Percentiles rank a stretch among this genome's conserved stretches.
phyloP scores from a whole-genome alignment of 768 basidiomycete species.

The Pleurotus ostreatus region DNA sequence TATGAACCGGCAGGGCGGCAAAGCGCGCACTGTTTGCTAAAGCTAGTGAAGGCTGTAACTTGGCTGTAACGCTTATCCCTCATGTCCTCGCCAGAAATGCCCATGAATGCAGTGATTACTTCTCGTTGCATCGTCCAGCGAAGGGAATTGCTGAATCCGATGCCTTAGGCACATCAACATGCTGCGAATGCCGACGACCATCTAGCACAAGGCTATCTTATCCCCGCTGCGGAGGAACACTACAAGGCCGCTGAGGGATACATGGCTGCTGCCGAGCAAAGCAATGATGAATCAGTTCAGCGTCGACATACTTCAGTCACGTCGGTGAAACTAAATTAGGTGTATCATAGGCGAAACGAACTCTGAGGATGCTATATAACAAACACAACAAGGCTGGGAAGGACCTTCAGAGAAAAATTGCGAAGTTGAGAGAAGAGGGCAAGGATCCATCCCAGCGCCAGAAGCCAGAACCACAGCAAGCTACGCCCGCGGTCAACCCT shows the following conservation, averaged over 20 bases:
- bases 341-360: constrained; percentile 65
- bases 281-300: constrained; percentile 65
- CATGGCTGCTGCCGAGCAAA: constrained; percentile 65
- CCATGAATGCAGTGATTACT: constrained; percentile 46
- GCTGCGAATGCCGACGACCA: constrained; percentile 78
- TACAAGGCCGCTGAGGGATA: constrained; percentile 75
- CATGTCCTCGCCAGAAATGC: constrained; percentile 38
- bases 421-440: constrained; percentile 69
- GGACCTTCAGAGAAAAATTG: constrained; percentile 69
- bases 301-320: constrained; percentile 15
- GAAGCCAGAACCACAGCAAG: constrained; percentile 34
- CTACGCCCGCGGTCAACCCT: constrained; percentile 22
- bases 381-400: constrained; percentile 69
- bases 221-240: constrained; percentile 73
- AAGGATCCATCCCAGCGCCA: constrained; percentile 76
- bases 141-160: constrained; percentile 10
- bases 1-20: too few relatives aligned
- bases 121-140: background rate
- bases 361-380: constrained; percentile 68
- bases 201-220: constrained; percentile 58
- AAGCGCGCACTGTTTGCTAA: too few relatives aligned
- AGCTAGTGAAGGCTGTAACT: background rate
- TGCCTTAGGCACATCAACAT: constrained; percentile 71
- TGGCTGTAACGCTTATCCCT: background rate
- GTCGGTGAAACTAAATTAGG: constrained; percentile 7